Conservation (phyloP, 805 yeast genomes). For the Pichia sporocuriosa region DNA sequence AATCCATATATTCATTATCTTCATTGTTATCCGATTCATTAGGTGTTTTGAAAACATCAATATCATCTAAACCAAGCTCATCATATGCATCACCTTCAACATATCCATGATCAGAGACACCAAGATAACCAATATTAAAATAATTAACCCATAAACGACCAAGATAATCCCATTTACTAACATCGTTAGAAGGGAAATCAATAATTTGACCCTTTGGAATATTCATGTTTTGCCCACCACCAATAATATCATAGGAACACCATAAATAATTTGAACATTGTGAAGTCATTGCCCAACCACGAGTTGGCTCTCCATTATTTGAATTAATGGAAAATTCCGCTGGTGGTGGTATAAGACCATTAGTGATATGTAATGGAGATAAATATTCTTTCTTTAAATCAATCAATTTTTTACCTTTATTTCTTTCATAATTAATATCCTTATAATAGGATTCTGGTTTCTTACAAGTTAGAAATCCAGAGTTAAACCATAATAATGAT, state of each 20-base stretch:
- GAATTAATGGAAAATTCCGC: constrained; percentile 28
- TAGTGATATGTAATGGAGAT: constrained; percentile 36
- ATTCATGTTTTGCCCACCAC: constrained; percentile 37
- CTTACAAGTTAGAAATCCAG: constrained; percentile 60
- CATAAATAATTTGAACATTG: constrained; percentile 52
- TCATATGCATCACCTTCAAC: constrained; percentile 29
- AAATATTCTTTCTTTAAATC: constrained; percentile 32
- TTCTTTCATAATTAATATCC: constrained; percentile 31
- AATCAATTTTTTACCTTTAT: constrained; percentile 21
- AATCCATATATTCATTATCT: constrained; percentile 2
- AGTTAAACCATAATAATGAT: constrained; percentile 58
- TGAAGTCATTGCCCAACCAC: constrained; percentile 49
- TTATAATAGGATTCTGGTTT: constrained; percentile 34
- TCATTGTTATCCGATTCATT: background rate
- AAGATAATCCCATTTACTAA: constrained; percentile 33
- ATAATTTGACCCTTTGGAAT: constrained; percentile 41
- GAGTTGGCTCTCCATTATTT: constrained; percentile 37
- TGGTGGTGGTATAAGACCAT: constrained; percentile 49
- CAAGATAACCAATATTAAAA: constrained; percentile 25
- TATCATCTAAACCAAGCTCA: constrained; percentile 24
- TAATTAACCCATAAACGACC: constrained; percentile 50
- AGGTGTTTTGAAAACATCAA: constrained; percentile 11
- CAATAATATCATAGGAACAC: constrained; percentile 55
- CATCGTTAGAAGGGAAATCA: constrained; percentile 27
- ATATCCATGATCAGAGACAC: constrained; percentile 22